Conservation (phyloP, 2,329 filamentous ascomycete species). For the Teratosphaeria viscida region DNA sequence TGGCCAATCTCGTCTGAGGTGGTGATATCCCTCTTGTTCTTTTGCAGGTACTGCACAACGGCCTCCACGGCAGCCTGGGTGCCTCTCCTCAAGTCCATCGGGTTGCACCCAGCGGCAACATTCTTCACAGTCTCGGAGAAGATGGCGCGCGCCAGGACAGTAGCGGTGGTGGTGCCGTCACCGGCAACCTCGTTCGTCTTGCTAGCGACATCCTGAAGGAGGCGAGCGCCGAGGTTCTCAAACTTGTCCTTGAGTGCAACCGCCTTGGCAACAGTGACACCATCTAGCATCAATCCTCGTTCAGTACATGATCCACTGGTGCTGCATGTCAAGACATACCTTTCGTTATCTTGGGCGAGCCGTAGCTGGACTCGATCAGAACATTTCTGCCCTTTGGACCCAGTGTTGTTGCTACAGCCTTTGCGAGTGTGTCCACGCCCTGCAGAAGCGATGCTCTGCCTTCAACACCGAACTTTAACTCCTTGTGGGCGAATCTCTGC, state of each 20-base stretch:
- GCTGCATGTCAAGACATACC: slow-evolving; percentile 47
- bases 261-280: slow-evolving; percentile 55
- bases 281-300: slow-evolving; percentile 28
- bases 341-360: slow-evolving; percentile 99
- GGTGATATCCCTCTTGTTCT: slow-evolving; percentile 96
- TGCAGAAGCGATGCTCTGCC: slow-evolving; percentile 77
- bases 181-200: slow-evolving; percentile 99
- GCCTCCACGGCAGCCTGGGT: slow-evolving; percentile 94
- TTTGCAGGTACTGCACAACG: slow-evolving; percentile 85
- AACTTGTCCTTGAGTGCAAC: slow-evolving; percentile 97
- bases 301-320: neutral
- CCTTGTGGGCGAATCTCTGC: slow-evolving; percentile 96
- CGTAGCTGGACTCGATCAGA: slow-evolving; percentile 95
- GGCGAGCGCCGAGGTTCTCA: slow-evolving; percentile 94
- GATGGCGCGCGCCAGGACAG: slow-evolving; percentile 91
- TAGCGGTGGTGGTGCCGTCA: slow-evolving; percentile 97
- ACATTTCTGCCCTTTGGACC: slow-evolving; percentile 98
- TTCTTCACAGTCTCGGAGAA: slow-evolving; percentile 99
- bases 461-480: slow-evolving; percentile 97
- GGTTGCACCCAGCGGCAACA: slow-evolving; percentile 97
- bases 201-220: slow-evolving; percentile 94
- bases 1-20: slow-evolving; percentile 95
- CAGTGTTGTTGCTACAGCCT: slow-evolving; percentile 88
- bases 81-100: slow-evolving; percentile 95
- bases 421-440: slow-evolving; percentile 94